These are phyloP conservation scores for Inga oerstediana DNA, from an alignment of 306 rosid genomes.

Conservation along the genomic window DNA sequence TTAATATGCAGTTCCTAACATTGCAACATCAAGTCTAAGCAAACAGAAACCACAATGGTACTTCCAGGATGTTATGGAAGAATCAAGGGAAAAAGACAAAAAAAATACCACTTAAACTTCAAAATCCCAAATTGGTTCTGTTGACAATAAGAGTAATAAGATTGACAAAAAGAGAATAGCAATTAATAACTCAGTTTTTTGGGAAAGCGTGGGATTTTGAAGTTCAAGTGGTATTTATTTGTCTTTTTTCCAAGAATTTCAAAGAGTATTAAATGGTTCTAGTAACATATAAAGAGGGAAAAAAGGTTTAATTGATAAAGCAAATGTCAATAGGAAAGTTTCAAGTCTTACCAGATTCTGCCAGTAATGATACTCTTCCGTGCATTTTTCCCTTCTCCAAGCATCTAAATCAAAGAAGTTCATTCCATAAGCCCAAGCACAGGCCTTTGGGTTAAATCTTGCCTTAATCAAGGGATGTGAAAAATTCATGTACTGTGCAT, in stretches of 20 bases:
- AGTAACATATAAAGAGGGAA: not conserved
- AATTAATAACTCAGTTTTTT: no score
- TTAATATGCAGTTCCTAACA: conserved; percentile 25
- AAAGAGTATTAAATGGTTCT: conserved; percentile 14
- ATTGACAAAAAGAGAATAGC: no score
- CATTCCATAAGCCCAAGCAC: conserved; percentile 97
- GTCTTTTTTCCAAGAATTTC: no score
- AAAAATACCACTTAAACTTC: no score
- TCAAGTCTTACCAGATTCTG: conserved; percentile 71
- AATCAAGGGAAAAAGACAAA: not conserved
- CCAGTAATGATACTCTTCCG: conserved; percentile 89
- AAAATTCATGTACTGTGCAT: conserved; percentile 89
- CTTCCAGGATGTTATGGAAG: not conserved
- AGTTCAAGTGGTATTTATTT: no score
- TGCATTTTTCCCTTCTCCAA: conserved; percentile 85
- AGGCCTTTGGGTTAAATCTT: conserved; percentile 76
- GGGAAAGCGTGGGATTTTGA: no score
- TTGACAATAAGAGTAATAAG: no score
- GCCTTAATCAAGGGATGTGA: conserved; percentile 84
- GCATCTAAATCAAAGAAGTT: conserved; percentile 91
- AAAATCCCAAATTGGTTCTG: no score
- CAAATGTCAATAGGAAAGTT: not conserved
- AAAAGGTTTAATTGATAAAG: not conserved
- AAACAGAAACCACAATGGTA: not conserved
- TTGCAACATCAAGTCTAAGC: not conserved